Evolutionary conservation across 2,329 filamentous ascomycete genomes (phyloP).

Genomic region (Cercospora zeae-maydis): DNA sequence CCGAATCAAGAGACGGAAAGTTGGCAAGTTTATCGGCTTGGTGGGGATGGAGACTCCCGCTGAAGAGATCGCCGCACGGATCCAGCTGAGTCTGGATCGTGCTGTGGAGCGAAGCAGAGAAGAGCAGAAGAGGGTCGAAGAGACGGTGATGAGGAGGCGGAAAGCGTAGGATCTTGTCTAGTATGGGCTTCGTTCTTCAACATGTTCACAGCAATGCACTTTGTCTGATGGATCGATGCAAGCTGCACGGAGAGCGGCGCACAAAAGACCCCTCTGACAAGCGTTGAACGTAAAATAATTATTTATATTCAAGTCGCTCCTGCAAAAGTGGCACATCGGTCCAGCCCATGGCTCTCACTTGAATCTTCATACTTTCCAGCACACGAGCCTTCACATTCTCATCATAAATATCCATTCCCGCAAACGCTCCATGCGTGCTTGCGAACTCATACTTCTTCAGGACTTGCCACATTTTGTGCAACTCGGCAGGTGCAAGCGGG

Average conservation of each 20-base stretch:
- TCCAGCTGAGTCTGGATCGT: slow-evolving; percentile 36
- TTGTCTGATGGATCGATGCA: neutral
- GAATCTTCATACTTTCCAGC: slow-evolving; percentile 73
- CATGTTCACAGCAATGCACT: neutral
- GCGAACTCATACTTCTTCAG: slow-evolving; percentile 60
- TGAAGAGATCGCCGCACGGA: slow-evolving; percentile 45
- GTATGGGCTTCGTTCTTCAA: too few species aligned
- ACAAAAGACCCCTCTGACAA: too few species aligned
- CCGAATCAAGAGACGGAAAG: slow-evolving; percentile 61
- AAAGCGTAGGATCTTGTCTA: slow-evolving; percentile 19
- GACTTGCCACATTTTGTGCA: slow-evolving; percentile 67
- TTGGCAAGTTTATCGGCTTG: slow-evolving; percentile 71
- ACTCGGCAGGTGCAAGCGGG: slow-evolving; percentile 61
- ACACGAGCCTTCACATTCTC: slow-evolving; percentile 60
- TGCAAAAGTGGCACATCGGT: slow-evolving; percentile 27
- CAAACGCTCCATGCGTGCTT: slow-evolving; percentile 66
- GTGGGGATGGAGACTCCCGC: slow-evolving; percentile 57
- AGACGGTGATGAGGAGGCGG: slow-evolving; percentile 33
- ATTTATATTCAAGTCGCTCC: slow-evolving; percentile 23
- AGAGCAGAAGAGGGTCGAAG: slow-evolving; percentile 35
- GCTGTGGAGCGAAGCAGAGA: slow-evolving; percentile 32
- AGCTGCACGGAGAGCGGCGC: too few species aligned
- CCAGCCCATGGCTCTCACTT: slow-evolving; percentile 46
- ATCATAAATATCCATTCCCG: slow-evolving; percentile 58
- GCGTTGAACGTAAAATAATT: neutral